Conservation (phyloP, 257 asterid genomes). For the Ophiorrhiza pumila region DNA sequence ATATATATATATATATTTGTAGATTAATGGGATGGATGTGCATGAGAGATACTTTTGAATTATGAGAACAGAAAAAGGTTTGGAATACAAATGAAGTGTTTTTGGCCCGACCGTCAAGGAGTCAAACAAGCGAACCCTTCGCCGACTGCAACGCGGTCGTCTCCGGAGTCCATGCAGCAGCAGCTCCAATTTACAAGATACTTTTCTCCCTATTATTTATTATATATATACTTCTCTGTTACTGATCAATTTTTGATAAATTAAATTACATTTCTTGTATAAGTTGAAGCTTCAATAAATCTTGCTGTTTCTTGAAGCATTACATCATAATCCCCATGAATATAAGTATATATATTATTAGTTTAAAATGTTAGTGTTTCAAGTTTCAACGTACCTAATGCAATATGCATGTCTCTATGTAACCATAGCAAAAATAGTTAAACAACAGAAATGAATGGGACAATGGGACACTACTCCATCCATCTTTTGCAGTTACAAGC, state of each 20-base stretch:
- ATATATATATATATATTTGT: no score
- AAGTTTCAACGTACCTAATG: slow-evolving; percentile 10
- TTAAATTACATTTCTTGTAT: not conserved
- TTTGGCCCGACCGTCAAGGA: slow-evolving; percentile 59
- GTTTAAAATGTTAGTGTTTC: slow-evolving; percentile 4
- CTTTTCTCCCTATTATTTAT: slow-evolving; percentile 2
- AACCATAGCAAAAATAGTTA: no score
- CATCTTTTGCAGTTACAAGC: slow-evolving; percentile 48
- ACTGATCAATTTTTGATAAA: slow-evolving; percentile 2
- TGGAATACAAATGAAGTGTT: no score
- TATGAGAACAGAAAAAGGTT: no score
- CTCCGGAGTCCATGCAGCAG: slow-evolving; percentile 53
- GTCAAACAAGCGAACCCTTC: slow-evolving; percentile 71
- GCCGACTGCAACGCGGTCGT: slow-evolving; percentile 80
- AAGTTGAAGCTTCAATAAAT: slow-evolving; percentile 2
- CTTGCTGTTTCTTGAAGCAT: slow-evolving; percentile 53
- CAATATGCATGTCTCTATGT: slow-evolving; percentile 7
- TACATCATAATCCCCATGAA: slow-evolving; percentile 45
- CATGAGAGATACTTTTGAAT: no score
- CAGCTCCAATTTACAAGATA: slow-evolving; percentile 56
- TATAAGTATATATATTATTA: no score
- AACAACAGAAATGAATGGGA: not conserved
- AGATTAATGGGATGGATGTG: no score
- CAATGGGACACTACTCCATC: not conserved
- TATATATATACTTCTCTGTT: not conserved